phyloP scores from a whole-genome alignment of 306 rosid genomes.

The Fagus sylvatica region DNA sequence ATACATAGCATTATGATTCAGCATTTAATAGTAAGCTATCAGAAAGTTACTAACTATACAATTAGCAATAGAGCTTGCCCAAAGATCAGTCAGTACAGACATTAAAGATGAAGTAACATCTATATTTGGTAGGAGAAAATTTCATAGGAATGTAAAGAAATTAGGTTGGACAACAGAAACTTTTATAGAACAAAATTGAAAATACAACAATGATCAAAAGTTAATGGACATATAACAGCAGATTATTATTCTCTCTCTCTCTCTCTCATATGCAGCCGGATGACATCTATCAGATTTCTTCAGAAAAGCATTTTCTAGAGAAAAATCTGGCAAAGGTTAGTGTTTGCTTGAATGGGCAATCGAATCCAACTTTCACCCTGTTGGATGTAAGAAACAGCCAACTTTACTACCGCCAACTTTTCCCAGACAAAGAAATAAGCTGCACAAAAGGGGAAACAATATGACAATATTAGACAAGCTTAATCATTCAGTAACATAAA shows the following conservation, averaged over 20 bases:
- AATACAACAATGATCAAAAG: neutral
- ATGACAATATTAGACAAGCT: conserved; percentile 11
- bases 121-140: neutral
- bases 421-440: conserved; percentile 64
- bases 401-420: conserved; percentile 35
- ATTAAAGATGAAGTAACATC: neutral
- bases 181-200: conserved; percentile 12
- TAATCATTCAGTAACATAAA: neutral
- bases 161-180: neutral
- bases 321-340: conserved; percentile 8
- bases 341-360: conserved; percentile 11
- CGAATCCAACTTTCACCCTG: conserved; percentile 21
- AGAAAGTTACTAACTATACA: neutral
- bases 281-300: neutral
- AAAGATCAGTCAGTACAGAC: neutral
- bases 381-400: conserved; percentile 17
- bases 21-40: neutral
- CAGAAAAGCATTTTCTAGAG: neutral
- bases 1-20: neutral
- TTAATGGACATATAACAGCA: neutral
- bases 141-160: neutral
- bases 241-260: neutral
- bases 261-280: conserved; percentile 18
- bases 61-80: neutral
- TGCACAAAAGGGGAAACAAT: conserved; percentile 31